phyloP scores from a whole-genome alignment of 169 alveolate genomes.

The Nephromyces sp. region DNA sequence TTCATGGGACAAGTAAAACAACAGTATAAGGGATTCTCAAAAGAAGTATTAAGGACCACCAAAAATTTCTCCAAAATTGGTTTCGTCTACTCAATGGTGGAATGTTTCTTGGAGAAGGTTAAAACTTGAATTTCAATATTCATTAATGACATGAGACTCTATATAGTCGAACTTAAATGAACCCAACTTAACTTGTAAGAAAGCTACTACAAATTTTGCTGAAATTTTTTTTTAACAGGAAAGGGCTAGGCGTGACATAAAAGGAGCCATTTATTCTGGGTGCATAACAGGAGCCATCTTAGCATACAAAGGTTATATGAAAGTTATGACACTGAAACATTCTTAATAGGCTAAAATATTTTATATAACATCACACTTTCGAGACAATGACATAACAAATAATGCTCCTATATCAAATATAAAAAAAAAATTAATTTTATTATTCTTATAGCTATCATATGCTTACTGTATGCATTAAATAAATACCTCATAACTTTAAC shows the following conservation, averaged over 20 bases:
- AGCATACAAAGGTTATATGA: constrained; percentile 43
- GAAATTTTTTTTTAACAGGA: constrained; percentile 26
- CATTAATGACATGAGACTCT: background rate
- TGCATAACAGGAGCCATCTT: constrained; percentile 59
- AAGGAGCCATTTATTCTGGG: constrained; percentile 57
- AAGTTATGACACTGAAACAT: too few relatives aligned
- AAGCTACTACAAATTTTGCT: constrained; percentile 20
- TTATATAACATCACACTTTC: too few relatives aligned
- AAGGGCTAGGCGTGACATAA: constrained; percentile 46
- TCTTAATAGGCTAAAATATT: too few relatives aligned
- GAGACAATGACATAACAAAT: too few relatives aligned
- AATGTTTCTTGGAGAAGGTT: constrained; percentile 52
- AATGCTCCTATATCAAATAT: too few relatives aligned
- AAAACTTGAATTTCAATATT: background rate
- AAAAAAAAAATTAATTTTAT: too few relatives aligned
- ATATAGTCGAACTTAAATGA: constrained; percentile 2
- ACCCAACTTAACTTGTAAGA: constrained; percentile 21
- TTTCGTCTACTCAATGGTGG: constrained; percentile 51
- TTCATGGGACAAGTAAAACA: constrained; percentile 32
- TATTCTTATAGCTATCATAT: too few relatives aligned
- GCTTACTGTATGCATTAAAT: too few relatives aligned
- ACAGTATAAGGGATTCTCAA: constrained; percentile 28
- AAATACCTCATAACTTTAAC: too few relatives aligned
- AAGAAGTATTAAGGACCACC: constrained; percentile 26
- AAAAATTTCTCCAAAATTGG: constrained; percentile 48